phyloP scores from a whole-genome alignment of 345 rosid species.

The Psidium guajava region DNA sequence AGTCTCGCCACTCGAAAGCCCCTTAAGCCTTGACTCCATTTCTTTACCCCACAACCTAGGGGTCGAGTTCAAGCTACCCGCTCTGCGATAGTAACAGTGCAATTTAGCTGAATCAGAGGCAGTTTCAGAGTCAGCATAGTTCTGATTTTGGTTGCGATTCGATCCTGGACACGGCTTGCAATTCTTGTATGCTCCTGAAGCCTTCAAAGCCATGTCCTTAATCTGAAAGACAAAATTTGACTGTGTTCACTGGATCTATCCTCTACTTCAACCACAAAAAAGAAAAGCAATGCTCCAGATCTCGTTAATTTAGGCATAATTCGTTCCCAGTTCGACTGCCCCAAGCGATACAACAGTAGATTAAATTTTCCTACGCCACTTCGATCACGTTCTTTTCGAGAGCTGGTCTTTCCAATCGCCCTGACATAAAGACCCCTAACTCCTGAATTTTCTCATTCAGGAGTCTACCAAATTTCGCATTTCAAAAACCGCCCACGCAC shows the following conservation, averaged over 20 bases:
- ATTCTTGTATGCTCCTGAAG: constrained; percentile 80
- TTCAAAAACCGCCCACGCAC: not conserved
- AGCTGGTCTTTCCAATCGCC: not conserved
- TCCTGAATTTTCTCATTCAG: not conserved
- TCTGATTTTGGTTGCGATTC: constrained; percentile 32
- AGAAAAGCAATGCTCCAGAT: not conserved
- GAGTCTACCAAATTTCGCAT: not conserved
- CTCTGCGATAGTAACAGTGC: constrained; percentile 55
- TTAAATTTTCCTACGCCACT: not conserved
- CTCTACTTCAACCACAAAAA: not conserved
- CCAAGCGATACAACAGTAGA: not conserved
- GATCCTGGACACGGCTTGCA: constrained; percentile 90
- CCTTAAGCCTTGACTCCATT: constrained; percentile 73
- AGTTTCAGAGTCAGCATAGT: constrained; percentile 46
- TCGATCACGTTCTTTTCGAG: not conserved
- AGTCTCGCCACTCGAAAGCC: constrained; percentile 81
- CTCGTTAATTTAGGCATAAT: not conserved
- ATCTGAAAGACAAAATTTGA: constrained; percentile 28
- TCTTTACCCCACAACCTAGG: constrained; percentile 68
- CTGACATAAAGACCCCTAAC: no score
- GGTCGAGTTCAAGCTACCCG: constrained; percentile 58
- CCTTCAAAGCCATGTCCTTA: constrained; percentile 90
- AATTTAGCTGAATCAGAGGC: constrained; percentile 63
- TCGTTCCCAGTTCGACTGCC: not conserved
- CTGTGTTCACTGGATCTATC: not conserved